A percentile compares a stretch with the other conserved stretches of the same genome.
phyloP scores from a whole-genome alignment of 805 yeast species.

The Schwanniomyces polymorphus region DNA sequence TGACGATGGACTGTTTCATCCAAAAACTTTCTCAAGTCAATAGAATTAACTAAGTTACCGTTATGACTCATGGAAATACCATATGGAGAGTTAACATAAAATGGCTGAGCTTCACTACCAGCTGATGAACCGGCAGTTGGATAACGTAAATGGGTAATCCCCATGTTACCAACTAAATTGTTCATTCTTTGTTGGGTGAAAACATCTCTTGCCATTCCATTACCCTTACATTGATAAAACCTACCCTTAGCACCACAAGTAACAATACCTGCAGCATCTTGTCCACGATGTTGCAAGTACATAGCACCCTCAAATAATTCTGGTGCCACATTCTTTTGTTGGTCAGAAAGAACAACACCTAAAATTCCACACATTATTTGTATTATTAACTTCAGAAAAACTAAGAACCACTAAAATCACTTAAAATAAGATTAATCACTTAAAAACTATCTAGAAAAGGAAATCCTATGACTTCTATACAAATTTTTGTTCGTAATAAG shows the following conservation, averaged over 20 bases:
- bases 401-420: neutral
- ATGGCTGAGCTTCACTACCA: slow-evolving; percentile 97
- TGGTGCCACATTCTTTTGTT: slow-evolving; percentile 71
- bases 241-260: slow-evolving; percentile 95
- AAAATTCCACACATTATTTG: slow-evolving; percentile 87
- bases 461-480: neutral
- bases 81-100: slow-evolving; percentile 95
- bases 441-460: neutral
- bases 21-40: slow-evolving; percentile 70
- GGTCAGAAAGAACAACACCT: slow-evolving; percentile 83
- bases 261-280: slow-evolving; percentile 98
- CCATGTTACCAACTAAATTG: slow-evolving; percentile 89
- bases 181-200: slow-evolving; percentile 80
- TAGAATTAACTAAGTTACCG: slow-evolving; percentile 91
- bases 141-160: slow-evolving; percentile 90
- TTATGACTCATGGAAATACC: slow-evolving; percentile 90
- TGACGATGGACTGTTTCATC: slow-evolving; percentile 96
- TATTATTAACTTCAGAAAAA: neutral
- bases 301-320: slow-evolving; percentile 91
- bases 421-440: neutral
- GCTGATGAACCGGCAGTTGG: slow-evolving; percentile 98
- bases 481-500: neutral
- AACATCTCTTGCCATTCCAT: slow-evolving; percentile 98
- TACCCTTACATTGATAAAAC: slow-evolving; percentile 95
- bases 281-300: slow-evolving; percentile 95